These are phyloP conservation scores for Pythium brachiatum DNA, from an alignment of 352 stramenopile species.

Conservation along the genomic window DNA sequence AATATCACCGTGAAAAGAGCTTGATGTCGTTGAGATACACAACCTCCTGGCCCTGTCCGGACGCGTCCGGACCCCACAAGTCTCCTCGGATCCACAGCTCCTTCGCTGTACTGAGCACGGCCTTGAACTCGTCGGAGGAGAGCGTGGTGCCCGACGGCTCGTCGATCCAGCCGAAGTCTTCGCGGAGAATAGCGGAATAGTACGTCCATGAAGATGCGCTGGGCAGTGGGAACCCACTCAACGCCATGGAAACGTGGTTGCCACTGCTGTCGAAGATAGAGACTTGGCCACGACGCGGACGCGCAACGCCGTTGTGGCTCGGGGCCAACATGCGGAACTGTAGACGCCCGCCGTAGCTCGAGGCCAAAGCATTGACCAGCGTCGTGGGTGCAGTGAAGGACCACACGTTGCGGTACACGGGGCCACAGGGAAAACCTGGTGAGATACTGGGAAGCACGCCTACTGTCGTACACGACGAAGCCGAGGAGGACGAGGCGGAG, in stretches of 20 bases:
- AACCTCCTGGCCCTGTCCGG: slow-evolving; percentile 56
- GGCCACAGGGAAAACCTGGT: slow-evolving; percentile 54
- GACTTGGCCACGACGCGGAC: slow-evolving; percentile 50
- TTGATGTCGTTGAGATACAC: slow-evolving; percentile 72
- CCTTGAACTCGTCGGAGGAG: slow-evolving; percentile 29
- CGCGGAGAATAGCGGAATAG: slow-evolving; percentile 61
- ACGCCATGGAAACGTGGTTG: slow-evolving; percentile 41
- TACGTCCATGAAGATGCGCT: slow-evolving; percentile 43
- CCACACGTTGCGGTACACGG: slow-evolving; percentile 69
- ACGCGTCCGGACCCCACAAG: slow-evolving; percentile 48
- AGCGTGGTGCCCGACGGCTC: slow-evolving; percentile 44
- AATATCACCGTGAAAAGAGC: slow-evolving; percentile 34
- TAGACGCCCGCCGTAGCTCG: slow-evolving; percentile 56
- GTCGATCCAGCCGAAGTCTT: slow-evolving; percentile 76
- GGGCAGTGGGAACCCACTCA: slow-evolving; percentile 56
- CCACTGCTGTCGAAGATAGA: slow-evolving; percentile 35
- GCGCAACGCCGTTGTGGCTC: slow-evolving; percentile 62
- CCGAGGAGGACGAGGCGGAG: not conserved
- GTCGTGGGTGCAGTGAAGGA: slow-evolving; percentile 44
- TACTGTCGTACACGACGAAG: slow-evolving; percentile 27
- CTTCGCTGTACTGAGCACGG: slow-evolving; percentile 30
- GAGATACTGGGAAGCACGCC: slow-evolving; percentile 41
- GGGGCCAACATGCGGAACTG: slow-evolving; percentile 69
- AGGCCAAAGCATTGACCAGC: slow-evolving; percentile 33
- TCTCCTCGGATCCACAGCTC: slow-evolving; percentile 65